Evolutionary conservation across 208 protist species (phyloP).

Genomic region (Leishmania tropica): DNA sequence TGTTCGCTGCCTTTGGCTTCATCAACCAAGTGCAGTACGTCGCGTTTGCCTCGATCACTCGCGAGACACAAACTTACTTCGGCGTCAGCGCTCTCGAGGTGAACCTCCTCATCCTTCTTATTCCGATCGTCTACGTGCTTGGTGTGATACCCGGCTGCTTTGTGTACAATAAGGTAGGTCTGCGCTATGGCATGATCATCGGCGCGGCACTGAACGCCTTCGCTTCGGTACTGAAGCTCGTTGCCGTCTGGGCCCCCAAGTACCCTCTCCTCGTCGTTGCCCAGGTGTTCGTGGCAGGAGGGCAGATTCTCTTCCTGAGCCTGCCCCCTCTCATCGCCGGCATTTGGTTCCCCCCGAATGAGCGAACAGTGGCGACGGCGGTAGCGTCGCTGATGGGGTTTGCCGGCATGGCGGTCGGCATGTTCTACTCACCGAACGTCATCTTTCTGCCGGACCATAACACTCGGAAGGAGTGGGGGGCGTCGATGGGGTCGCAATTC

Average conservation of each 20-base stretch:
- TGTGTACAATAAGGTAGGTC: constrained; percentile 48
- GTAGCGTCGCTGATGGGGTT: constrained; percentile 50
- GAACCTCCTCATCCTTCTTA: constrained; percentile 45
- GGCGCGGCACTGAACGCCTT: constrained; percentile 34
- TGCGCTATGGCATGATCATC: constrained; percentile 45
- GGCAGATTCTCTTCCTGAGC: constrained; percentile 46
- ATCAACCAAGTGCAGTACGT: constrained; percentile 61
- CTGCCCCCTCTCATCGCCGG: constrained; percentile 47
- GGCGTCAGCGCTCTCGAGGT: constrained; percentile 35
- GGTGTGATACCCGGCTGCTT: constrained; percentile 41
- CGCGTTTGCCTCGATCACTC: constrained; percentile 42
- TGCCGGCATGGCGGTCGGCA: constrained; percentile 59
- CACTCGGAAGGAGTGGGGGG: constrained; percentile 25
- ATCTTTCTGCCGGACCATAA: constrained; percentile 36
- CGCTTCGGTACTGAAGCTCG: constrained; percentile 40
- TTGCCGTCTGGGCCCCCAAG: constrained; percentile 40
- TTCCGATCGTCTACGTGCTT: constrained; percentile 46
- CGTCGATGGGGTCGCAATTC: constrained; percentile 39
- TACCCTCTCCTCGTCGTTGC: constrained; percentile 41
- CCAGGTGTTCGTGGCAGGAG: constrained; percentile 41
- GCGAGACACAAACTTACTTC: constrained; percentile 42
- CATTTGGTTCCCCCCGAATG: constrained; percentile 51
- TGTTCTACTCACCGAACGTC: constrained; percentile 61
- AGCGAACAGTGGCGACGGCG: constrained; percentile 55
- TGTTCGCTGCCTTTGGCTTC: constrained; percentile 45